Conservation (phyloP, 2,329 filamentous ascomycete species). For the Ceratocystis albifundus region DNA sequence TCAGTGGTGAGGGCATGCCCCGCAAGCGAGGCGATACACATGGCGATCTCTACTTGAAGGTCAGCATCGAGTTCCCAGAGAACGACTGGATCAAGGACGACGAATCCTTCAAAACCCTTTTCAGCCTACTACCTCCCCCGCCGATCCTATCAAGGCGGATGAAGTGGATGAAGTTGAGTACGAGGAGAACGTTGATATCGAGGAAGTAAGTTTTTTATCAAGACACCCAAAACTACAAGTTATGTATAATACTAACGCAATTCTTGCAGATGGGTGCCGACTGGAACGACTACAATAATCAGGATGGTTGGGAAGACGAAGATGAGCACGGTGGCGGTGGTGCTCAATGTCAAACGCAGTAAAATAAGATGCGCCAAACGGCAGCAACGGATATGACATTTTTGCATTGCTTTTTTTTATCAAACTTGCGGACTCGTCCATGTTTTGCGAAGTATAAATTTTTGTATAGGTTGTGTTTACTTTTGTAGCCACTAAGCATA, state of each 20-base stretch:
- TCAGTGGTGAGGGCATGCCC: constrained; percentile 89
- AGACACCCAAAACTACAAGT: not conserved
- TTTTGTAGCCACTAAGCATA: constrained; percentile 13
- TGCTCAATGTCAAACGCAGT: constrained; percentile 63
- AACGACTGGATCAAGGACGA: constrained; percentile 70
- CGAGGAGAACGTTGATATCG: constrained; percentile 69
- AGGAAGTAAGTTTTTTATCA: constrained; percentile 46
- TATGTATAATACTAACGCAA: constrained; percentile 13
- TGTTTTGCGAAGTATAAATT: not conserved
- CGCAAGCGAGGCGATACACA: constrained; percentile 70
- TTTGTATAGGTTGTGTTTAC: constrained; percentile 2
- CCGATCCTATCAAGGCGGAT: constrained; percentile 52
- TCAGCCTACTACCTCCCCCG: constrained; percentile 62
- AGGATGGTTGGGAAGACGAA: constrained; percentile 58
- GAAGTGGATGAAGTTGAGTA: constrained; percentile 80
- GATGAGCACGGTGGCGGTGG: constrained; percentile 49
- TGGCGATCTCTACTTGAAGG: constrained; percentile 77
- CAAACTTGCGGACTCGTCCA: not conserved
- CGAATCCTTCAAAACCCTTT: constrained; percentile 56
- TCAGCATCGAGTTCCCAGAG: constrained; percentile 80
- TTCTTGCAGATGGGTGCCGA: constrained; percentile 53
- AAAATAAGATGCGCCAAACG: constrained; percentile 28
- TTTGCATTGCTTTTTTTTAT: constrained; percentile 12
- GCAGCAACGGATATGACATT: not conserved
- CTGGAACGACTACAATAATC: constrained; percentile 55